Evolutionary conservation across 2,329 filamentous ascomycete species (phyloP).

Genomic region (Apiospora saccharicola): DNA sequence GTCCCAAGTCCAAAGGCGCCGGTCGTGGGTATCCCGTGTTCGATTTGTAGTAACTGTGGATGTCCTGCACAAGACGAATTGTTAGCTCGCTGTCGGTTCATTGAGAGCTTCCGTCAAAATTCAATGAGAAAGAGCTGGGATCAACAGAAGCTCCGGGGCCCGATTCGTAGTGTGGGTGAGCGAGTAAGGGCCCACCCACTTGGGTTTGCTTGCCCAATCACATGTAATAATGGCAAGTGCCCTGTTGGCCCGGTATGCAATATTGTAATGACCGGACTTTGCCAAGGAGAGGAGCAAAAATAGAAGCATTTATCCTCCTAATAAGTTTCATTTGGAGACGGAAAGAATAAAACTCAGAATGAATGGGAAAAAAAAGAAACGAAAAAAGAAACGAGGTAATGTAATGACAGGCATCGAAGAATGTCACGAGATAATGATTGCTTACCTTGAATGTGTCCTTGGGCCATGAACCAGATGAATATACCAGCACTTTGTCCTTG

Average conservation of each 20-base stretch:
- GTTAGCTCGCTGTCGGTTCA: background rate
- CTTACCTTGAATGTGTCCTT: background rate
- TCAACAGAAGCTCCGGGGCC: constrained; percentile 20
- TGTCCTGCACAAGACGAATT: constrained; percentile 15
- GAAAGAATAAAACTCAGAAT: too few relatives aligned
- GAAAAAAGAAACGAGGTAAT: background rate
- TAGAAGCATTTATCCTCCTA: background rate
- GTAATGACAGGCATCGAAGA: background rate
- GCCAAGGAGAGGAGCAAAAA: background rate
- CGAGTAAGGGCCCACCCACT: background rate
- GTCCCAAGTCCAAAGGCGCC: background rate
- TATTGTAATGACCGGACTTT: background rate
- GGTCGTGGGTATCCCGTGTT: background rate
- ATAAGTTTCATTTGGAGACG: too few relatives aligned
- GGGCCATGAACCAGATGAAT: background rate
- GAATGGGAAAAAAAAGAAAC: background rate
- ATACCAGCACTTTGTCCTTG: background rate
- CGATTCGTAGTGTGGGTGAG: background rate
- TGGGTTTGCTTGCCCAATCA: background rate
- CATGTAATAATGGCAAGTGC: background rate
- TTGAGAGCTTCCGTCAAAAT: constrained; percentile 2
- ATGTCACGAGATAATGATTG: background rate
- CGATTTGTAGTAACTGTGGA: background rate
- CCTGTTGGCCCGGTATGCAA: background rate
- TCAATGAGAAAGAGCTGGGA: background rate